Evolutionary conservation across 805 yeast genomes (phyloP), one percentile per base, ranked within the genome.

Genomic region (Pichia scutulata): DNA sequence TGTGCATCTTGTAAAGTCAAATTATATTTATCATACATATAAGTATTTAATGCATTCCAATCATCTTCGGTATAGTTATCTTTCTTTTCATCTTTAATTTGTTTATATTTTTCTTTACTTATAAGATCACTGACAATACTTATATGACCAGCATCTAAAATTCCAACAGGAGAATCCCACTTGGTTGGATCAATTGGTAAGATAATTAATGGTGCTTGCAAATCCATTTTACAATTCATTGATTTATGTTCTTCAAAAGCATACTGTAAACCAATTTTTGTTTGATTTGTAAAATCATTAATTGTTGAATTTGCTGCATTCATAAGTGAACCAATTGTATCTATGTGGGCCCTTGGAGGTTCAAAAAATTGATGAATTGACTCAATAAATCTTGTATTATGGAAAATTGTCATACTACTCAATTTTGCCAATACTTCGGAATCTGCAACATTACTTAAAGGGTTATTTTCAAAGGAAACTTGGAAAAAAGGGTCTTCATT

Each of bases 221-320:
- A 72, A 67, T 95, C 98, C 54, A 93, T 76, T 59, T 86, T 81
- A 24, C 89, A 78, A 60, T 89, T 84, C 51, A 89, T 68, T 0
- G 98, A 92, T 63, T 89, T 90, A 68, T 93, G 99, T 59, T 92
- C 96, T 54, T 89, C 96, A 57, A 95, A 74, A 0, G 97, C 93
- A 57, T 93, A 89, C 67, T 92, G 95, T 21, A 93, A 74, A 0
- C 98, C 98, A 54, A 93, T 76, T 60, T 97, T 74, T 0, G 98
- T 93, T 63, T 89, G 96, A 24, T 82, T 74, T 0, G 97, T 83
- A 55, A 93, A 72, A 2, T 95, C 97, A 60, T 89, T 97, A 51
- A 93, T 85, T 0, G 97, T 90, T 0, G 90, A 87, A 54, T 90
- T 96, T 0, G 99, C 99, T 1, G 97, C 98, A 65, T 80, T 84